Evolutionary conservation across 2,329 filamentous ascomycete genomes (phyloP).

Genomic region (Fusarium sarcochroum): DNA sequence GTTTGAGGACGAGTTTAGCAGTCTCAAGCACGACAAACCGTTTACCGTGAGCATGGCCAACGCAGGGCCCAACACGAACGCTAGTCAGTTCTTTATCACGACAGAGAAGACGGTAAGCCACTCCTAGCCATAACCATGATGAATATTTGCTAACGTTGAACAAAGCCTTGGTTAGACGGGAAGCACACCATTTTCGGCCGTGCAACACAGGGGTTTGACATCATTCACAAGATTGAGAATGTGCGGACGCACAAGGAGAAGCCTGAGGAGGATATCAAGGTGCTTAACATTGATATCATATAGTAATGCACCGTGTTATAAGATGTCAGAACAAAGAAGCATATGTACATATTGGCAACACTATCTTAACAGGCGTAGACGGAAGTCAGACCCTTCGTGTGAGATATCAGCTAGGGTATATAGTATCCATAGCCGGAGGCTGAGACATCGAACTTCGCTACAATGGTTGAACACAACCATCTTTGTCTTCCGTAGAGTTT

Average conservation of each 20-base stretch:
- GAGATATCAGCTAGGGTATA: neutral
- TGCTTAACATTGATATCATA: conserved; percentile 83
- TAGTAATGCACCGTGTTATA: conserved; percentile 50
- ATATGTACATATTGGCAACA: too few species aligned
- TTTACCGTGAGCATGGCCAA: conserved; percentile 99
- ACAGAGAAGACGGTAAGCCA: conserved; percentile 88
- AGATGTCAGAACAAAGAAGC: neutral
- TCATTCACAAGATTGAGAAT: conserved; percentile 97
- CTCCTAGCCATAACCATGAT: neutral
- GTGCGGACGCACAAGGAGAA: conserved; percentile 89
- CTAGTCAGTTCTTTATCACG: conserved; percentile 98
- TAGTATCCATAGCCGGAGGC: neutral
- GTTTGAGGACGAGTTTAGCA: conserved; percentile 95
- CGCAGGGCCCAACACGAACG: conserved; percentile 94
- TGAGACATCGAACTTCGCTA: conserved; percentile 18
- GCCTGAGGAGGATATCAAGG: conserved; percentile 97
- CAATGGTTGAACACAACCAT: conserved; percentile 12
- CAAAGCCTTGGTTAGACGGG: conserved; percentile 88
- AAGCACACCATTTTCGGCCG: conserved; percentile 98
- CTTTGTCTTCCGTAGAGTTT: too few species aligned
- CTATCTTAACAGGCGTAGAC: too few species aligned
- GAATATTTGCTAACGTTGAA: conserved; percentile 45
- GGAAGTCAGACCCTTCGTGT: too few species aligned
- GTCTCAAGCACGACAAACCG: conserved; percentile 91
- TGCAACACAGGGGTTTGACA: conserved; percentile 90